Percentiles rank a stretch among this genome's conserved stretches.
Conservation (phyloP, 2,329 filamentous ascomycete genomes). For the Colletotrichum sp. region DNA sequence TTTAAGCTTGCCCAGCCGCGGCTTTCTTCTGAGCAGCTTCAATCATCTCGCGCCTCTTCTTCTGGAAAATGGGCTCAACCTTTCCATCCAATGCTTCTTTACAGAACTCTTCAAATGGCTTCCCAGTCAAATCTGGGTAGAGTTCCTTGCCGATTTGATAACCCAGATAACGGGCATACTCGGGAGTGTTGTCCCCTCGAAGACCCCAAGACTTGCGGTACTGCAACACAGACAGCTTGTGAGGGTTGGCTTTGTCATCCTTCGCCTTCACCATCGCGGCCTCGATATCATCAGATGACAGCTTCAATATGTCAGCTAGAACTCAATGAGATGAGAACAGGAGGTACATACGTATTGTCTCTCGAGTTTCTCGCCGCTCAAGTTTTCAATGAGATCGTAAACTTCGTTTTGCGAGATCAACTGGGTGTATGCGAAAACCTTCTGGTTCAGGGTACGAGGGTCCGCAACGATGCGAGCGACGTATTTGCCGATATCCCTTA, state of each 20-base stretch:
- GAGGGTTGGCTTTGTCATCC: neutral
- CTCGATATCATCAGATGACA: conserved; percentile 2
- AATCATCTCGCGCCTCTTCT: neutral
- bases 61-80: neutral
- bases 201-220: conserved; percentile 52
- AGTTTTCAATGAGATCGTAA: conserved; percentile 47
- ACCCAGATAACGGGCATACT: conserved; percentile 58
- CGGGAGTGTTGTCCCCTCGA: conserved; percentile 57
- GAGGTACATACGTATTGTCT: neutral
- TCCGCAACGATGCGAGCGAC: conserved; percentile 57
- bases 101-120: neutral
- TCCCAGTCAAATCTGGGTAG: conserved; percentile 51
- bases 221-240: conserved; percentile 28
- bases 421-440: conserved; percentile 54
- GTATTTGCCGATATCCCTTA: conserved; percentile 58
- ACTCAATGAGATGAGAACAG: neutral
- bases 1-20: neutral
- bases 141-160: conserved; percentile 57
- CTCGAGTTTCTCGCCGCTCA: conserved; percentile 53
- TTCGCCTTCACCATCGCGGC: neutral
- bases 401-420: conserved; percentile 51
- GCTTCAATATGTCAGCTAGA: neutral
- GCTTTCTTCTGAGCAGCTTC: neutral
- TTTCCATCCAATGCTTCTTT: neutral
- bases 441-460: conserved; percentile 56